Evolutionary conservation across 345 rosid genomes (phyloP).

Genomic region (Hypericum perforatum): DNA sequence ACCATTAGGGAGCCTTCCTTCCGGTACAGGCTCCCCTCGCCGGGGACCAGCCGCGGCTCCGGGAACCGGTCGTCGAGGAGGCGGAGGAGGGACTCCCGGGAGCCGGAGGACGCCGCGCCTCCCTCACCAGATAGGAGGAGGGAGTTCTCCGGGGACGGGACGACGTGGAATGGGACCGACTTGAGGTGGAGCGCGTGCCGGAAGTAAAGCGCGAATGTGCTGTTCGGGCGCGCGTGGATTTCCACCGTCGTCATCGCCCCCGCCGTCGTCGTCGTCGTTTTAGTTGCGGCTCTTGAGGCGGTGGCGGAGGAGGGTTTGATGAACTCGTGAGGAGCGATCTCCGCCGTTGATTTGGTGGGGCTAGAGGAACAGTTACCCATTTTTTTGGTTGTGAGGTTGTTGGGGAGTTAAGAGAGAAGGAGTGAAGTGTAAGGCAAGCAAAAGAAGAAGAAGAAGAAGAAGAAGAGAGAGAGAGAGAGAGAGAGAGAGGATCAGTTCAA

Average conservation of each 20-base stretch:
- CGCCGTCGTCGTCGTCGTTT: no score
- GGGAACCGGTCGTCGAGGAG: constrained; percentile 47
- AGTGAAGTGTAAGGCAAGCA: no score
- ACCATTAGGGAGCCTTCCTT: neutral
- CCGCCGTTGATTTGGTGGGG: constrained; percentile 34
- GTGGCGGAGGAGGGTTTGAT: constrained; percentile 19
- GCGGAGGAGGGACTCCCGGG: constrained; percentile 34
- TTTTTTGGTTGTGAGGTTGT: no score
- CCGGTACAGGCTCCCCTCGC: constrained; percentile 1
- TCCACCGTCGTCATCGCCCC: constrained; percentile 16
- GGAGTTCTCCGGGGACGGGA: constrained; percentile 23
- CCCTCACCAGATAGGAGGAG: constrained; percentile 33
- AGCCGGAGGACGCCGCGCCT: constrained; percentile 35
- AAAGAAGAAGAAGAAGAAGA: no score
- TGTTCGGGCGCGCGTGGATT: constrained; percentile 26
- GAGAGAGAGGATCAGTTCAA: no score
- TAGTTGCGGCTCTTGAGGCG: neutral
- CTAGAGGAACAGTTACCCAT: constrained; percentile 45
- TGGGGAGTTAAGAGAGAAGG: no score
- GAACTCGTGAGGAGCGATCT: constrained; percentile 39
- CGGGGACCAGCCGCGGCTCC: constrained; percentile 30
- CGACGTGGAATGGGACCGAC: constrained; percentile 28
- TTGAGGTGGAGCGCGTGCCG: constrained; percentile 53
- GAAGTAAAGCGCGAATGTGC: constrained; percentile 31
- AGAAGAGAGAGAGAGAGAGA: no score